phyloP scores from a whole-genome alignment of 345 rosid species.

The Bretschneidera sinensis region DNA sequence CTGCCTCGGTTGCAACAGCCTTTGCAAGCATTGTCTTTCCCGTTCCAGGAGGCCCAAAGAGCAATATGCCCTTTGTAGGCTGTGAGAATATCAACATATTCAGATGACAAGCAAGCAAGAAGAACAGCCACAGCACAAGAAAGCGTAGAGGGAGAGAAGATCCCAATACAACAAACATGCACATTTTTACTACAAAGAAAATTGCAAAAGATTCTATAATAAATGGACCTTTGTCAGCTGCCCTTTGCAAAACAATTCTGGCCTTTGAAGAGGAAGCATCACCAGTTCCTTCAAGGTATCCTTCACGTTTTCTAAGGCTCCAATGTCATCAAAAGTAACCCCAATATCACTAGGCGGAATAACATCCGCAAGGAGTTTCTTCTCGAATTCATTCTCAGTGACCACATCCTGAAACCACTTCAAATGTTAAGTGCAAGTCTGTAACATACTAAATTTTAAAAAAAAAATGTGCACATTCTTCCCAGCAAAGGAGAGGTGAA shows the following conservation, averaged over 20 bases:
- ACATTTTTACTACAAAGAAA: background rate
- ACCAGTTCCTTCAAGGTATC: conserved; percentile 98
- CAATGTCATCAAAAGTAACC: conserved; percentile 93
- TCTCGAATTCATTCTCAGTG: conserved; percentile 97
- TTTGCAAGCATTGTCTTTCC: conserved; percentile 99
- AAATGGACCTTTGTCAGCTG: conserved; percentile 83
- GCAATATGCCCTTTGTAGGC: conserved; percentile 97
- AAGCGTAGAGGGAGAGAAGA: background rate
- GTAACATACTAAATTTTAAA: background rate
- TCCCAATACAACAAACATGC: background rate
- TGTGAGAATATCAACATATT: conserved; percentile 22
- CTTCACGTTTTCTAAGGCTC: conserved; percentile 95
- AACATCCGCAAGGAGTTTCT: conserved; percentile 94
- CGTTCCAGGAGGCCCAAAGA: conserved; percentile 99
- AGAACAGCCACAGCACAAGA: conserved; percentile 6
- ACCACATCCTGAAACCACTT: conserved; percentile 70
- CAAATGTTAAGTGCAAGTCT: background rate
- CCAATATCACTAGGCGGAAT: conserved; percentile 97
- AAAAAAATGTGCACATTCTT: background rate
- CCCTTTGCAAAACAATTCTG: conserved; percentile 95
- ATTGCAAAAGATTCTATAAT: too few relatives aligned
- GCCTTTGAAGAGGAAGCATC: conserved; percentile 99
- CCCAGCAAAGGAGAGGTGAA: too few relatives aligned
- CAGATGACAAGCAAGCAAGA: conserved; percentile 3
- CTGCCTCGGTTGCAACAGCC: conserved; percentile 99